Percentiles rank a stretch among this genome's conserved stretches.
phyloP scores from a whole-genome alignment of 2,329 filamentous ascomycete genomes.

The Hirsutella rhossiliensis region DNA sequence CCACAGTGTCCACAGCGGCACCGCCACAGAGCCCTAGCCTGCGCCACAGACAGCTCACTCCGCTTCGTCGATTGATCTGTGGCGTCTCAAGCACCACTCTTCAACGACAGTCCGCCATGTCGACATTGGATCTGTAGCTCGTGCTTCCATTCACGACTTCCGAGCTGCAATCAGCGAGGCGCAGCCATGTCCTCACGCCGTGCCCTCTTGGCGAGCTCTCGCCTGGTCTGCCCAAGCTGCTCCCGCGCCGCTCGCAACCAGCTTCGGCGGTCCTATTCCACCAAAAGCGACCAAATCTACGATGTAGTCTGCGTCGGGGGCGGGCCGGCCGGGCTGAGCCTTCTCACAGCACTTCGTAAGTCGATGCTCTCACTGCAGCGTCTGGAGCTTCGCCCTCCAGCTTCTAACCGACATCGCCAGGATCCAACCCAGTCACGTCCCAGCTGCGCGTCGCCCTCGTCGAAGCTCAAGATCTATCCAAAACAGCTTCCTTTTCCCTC shows the following conservation, averaged over 20 bases:
- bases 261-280: conserved; percentile 28
- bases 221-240: conserved; percentile 36
- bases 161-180: background rate
- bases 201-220: conserved; percentile 12
- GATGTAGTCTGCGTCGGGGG: conserved; percentile 89
- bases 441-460: conserved; percentile 76
- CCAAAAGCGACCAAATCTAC: conserved; percentile 59
- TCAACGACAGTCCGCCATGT: too few relatives aligned
- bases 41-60: background rate
- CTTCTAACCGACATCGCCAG: conserved; percentile 27
- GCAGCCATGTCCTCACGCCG: conserved; percentile 1
- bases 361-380: background rate
- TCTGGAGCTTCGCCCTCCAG: background rate
- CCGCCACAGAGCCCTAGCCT: background rate
- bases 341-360: conserved; percentile 63
- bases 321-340: conserved; percentile 77
- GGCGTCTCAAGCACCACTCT: too few relatives aligned
- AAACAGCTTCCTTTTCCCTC: conserved; percentile 53
- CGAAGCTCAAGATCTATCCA: conserved; percentile 75
- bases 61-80: too few relatives aligned
- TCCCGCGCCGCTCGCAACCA: conserved; percentile 24
- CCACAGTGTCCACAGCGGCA: background rate
- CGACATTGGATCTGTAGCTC: too few relatives aligned
- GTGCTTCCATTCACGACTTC: background rate
- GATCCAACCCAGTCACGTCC: conserved; percentile 62